phyloP scores from a whole-genome alignment of 768 basidiomycete species.

The Dioszegia crocea region DNA sequence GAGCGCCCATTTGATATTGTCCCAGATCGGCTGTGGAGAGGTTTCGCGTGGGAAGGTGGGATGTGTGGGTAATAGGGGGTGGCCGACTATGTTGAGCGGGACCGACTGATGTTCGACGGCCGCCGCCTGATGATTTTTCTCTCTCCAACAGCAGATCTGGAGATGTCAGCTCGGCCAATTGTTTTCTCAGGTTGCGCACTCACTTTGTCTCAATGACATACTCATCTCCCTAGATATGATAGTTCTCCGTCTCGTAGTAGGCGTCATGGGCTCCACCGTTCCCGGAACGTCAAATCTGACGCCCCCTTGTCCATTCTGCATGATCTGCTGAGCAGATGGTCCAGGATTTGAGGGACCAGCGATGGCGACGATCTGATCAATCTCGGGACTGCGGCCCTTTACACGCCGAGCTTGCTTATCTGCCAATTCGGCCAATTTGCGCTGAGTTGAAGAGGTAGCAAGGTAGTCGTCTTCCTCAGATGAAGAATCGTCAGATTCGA shows the following conservation, averaged over 20 bases:
- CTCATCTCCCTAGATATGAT: constrained; percentile 45
- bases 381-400: not conserved
- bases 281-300: constrained; percentile 8
- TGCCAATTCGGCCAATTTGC: constrained; percentile 31
- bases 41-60: constrained; percentile 14
- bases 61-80: constrained; percentile 19
- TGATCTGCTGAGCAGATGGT: not conserved
- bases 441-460: constrained; percentile 30
- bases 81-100: constrained; percentile 13
- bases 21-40: constrained; percentile 26
- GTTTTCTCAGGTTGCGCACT: constrained; percentile 7
- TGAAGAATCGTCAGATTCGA: constrained; percentile 27
- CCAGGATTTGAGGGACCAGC: constrained; percentile 2
- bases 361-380: not conserved
- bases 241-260: constrained; percentile 32
- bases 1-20: constrained; percentile 20
- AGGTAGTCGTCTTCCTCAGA: constrained; percentile 32
- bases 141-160: constrained; percentile 42
- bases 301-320: constrained; percentile 8
- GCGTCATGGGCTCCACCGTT: constrained; percentile 28
- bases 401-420: constrained; percentile 28
- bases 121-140: constrained; percentile 31
- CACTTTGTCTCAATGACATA: constrained; percentile 38
- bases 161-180: not conserved
- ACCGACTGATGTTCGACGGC: not conserved